Conservation (phyloP, 768 basidiomycete genomes). For the Mycena capillaripes region DNA sequence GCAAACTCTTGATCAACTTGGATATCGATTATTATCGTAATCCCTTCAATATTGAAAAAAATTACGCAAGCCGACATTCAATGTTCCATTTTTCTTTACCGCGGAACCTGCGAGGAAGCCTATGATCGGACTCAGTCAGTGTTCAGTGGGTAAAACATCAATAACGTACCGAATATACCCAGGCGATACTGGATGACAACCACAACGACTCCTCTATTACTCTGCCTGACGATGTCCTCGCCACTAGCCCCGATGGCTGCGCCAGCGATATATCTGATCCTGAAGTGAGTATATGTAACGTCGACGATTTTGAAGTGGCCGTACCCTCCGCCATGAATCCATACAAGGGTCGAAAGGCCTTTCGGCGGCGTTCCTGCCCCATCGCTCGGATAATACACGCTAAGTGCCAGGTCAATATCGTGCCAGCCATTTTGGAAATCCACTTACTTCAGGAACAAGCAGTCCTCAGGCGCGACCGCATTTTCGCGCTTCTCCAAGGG, state of each 20-base stretch:
- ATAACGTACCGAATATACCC: slow-evolving; percentile 32
- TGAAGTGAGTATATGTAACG: not conserved
- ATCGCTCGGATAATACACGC: slow-evolving; percentile 26
- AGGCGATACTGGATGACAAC: slow-evolving; percentile 46
- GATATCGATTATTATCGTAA: not conserved
- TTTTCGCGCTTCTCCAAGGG: slow-evolving; percentile 11
- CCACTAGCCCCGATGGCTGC: slow-evolving; percentile 15
- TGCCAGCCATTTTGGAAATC: not conserved
- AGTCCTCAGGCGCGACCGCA: slow-evolving; percentile 43
- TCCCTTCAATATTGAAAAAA: not conserved
- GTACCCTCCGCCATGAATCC: slow-evolving; percentile 43
- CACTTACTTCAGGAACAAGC: slow-evolving; percentile 48
- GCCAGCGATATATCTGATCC: slow-evolving; percentile 30
- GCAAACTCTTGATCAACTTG: slow-evolving; percentile 46
- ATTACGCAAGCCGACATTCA: slow-evolving; percentile 49
- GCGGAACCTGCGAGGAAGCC: slow-evolving; percentile 51
- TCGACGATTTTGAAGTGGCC: not conserved
- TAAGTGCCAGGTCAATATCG: not conserved
- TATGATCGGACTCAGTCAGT: not conserved
- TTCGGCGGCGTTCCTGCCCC: slow-evolving; percentile 9
- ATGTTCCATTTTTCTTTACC: slow-evolving; percentile 46
- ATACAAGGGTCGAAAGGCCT: slow-evolving; percentile 38
- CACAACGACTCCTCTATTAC: slow-evolving; percentile 39
- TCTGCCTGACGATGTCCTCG: slow-evolving; percentile 35
- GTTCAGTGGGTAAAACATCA: no score